These are phyloP conservation scores for Pinus albicaulis DNA, from an alignment of 75 land plant genomes.

Conservation along the genomic window DNA sequence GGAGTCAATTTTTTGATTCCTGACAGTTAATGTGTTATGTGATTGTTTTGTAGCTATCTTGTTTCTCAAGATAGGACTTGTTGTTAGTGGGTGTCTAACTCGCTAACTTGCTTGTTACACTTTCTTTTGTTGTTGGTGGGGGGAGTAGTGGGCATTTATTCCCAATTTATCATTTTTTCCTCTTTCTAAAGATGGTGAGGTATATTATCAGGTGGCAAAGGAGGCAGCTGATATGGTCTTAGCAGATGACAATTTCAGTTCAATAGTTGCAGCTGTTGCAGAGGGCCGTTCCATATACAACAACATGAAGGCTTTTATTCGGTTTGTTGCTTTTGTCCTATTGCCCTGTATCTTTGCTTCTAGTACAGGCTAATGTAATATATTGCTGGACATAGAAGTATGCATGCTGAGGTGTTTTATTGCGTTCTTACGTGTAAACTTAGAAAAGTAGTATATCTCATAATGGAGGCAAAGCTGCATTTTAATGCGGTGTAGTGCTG, in stretches of 20 bases:
- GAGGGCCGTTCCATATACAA: constrained; percentile 94
- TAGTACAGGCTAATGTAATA: background rate
- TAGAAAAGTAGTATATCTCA: background rate
- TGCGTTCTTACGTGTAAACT: background rate
- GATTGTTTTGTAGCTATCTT: background rate
- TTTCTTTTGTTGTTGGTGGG: too few relatives aligned
- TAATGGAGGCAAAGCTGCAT: background rate
- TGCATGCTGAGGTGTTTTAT: background rate
- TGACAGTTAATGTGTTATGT: background rate
- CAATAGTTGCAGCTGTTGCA: constrained; percentile 83
- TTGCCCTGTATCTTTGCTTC: background rate
- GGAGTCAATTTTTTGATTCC: too few relatives aligned
- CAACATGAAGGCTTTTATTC: constrained; percentile 95
- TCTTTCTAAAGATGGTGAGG: background rate
- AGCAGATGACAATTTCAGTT: constrained; percentile 93
- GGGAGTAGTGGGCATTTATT: too few relatives aligned
- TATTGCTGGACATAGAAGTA: background rate
- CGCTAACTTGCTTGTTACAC: too few relatives aligned
- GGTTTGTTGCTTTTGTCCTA: constrained; percentile 29
- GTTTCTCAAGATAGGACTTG: too few relatives aligned
- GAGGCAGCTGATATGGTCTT: constrained; percentile 92
- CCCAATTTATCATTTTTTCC: background rate
- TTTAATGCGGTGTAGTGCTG: background rate
- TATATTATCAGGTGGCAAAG: constrained; percentile 70
- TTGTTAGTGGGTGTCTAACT: background rate